Evolutionary conservation across 176 grass and related monocot species (phyloP), one percentile per base, ranked within the genome.

Genomic region (Musa beccarii): DNA sequence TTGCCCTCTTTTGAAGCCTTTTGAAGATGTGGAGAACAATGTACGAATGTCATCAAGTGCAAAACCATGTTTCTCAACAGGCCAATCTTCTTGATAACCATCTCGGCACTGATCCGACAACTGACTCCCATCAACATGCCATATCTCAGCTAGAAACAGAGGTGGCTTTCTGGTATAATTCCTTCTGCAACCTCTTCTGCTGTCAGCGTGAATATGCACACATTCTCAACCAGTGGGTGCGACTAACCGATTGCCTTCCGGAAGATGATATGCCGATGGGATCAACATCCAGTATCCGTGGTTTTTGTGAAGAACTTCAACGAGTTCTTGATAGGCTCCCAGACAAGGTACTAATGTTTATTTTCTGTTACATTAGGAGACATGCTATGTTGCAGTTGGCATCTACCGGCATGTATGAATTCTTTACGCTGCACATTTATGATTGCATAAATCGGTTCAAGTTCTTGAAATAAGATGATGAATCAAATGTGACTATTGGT

Each of bases 11-110:
- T 51, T 54, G 10, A 81, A 99, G 96, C 59, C 86, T 99, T 24
- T 81, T 91, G 51, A 79, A 92, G 73, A 99, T 99, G 96, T 99
- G 96, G 96, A 89, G 83, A 85, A 89, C 75, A 73, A 95, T 99
- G 96, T 79, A 92, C 23, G 91, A 95, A 76, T 99, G 91, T 66
- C 96, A 99, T 84, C 84, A 99, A 75, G 91, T 91, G 79, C 96
- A 99, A 79, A 87, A 83, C 71, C 86, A 89, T 20, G 72, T 92
- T 59, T 89, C 91, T 29, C 96, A 99, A 79, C 89, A 92, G 79
- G 83, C 79, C 79, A 89, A 57, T 78, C 81, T 86, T 66, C 77
- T 99, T 53, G 83, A 79, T 29, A 88, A 83, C 71, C 85, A 51
- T 83, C 83, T 81, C 53, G 86, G 89, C 68, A 92, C 3, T 81